These are phyloP conservation scores for Sistotremastrum niveocremeum DNA, from an alignment of 768 basidiomycete species.

Conservation along the genomic window DNA sequence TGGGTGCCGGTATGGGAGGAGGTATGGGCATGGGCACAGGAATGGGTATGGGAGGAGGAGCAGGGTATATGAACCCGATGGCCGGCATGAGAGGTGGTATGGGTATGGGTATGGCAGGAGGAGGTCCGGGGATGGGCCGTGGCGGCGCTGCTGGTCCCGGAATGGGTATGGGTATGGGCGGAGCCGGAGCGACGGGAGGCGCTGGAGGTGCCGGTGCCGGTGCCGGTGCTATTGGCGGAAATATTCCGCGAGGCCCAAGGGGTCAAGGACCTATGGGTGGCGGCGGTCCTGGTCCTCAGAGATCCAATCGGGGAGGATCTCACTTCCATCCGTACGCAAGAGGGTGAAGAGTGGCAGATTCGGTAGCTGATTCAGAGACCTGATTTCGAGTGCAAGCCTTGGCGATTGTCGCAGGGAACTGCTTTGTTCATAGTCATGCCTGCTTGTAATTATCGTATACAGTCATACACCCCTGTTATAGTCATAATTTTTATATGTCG, in stretches of 20 bases:
- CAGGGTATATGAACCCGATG: conserved; percentile 17
- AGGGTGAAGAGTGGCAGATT: too few species aligned
- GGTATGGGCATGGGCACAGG: conserved; percentile 10
- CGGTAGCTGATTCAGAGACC: neutral
- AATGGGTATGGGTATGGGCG: conserved; percentile 27
- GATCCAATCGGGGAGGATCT: conserved; percentile 57
- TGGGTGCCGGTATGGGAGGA: conserved; percentile 5
- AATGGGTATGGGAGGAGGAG: conserved; percentile 11
- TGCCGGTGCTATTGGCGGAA: conserved; percentile 23
- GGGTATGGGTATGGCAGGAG: conserved; percentile 22
- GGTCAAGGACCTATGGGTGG: conserved; percentile 39
- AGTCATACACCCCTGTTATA: too few species aligned
- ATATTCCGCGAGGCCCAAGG: conserved; percentile 53
- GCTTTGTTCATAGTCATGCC: too few species aligned
- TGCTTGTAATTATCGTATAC: too few species aligned
- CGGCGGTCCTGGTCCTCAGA: conserved; percentile 56
- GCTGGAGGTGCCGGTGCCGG: conserved; percentile 21
- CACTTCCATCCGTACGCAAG: conserved; percentile 70
- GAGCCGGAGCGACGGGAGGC: conserved; percentile 25
- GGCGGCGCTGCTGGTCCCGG: conserved; percentile 20
- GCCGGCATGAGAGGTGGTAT: conserved; percentile 31
- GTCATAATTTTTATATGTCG: too few species aligned
- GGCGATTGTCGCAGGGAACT: too few species aligned
- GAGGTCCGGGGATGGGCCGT: conserved; percentile 24
- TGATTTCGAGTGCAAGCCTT: neutral